phyloP scores from a whole-genome alignment of 345 rosid genomes.

The Sonneratia caseolaris region DNA sequence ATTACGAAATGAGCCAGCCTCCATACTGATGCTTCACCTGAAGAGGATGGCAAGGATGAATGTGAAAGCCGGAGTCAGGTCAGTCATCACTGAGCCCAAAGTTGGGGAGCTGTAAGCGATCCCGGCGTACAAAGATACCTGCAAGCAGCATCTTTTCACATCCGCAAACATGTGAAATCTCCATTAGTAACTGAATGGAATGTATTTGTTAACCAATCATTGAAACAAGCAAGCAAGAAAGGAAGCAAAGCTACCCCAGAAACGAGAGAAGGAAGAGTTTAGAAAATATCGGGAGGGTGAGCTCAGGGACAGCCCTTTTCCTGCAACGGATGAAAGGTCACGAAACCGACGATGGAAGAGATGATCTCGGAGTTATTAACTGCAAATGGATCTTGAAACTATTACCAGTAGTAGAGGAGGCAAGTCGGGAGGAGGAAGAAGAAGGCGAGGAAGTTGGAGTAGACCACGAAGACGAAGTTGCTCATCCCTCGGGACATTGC shows the following conservation, averaged over 20 bases:
- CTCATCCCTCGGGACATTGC: slow-evolving; percentile 29
- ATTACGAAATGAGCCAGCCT: too few relatives aligned
- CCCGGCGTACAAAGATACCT: slow-evolving; percentile 25
- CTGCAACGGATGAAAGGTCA: neutral
- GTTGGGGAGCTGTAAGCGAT: slow-evolving; percentile 32
- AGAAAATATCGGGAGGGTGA: slow-evolving; percentile 13
- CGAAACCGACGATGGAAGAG: neutral
- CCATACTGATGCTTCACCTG: slow-evolving; percentile 13
- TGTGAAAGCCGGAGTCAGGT: slow-evolving; percentile 39
- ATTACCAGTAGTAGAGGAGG: slow-evolving; percentile 23
- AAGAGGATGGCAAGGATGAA: slow-evolving; percentile 31
- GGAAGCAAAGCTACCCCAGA: slow-evolving; percentile 8
- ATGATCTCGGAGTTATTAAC: neutral
- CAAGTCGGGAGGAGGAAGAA: slow-evolving; percentile 22
- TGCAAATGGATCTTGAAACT: neutral
- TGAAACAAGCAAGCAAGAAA: neutral
- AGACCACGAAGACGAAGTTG: slow-evolving; percentile 20
- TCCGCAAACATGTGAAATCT: neutral
- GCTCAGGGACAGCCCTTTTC: slow-evolving; percentile 16
- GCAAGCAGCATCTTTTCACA: slow-evolving; percentile 20
- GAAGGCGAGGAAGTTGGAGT: slow-evolving; percentile 19
- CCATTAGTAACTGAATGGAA: slow-evolving; percentile 1
- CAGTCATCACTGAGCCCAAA: slow-evolving; percentile 37
- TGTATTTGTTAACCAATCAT: neutral
- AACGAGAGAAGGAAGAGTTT: slow-evolving; percentile 22